A percentile compares a stretch with the other conserved stretches of the same genome.
phyloP scores from a whole-genome alignment of 2,329 filamentous ascomycete species.

The Xylariales sp. region DNA sequence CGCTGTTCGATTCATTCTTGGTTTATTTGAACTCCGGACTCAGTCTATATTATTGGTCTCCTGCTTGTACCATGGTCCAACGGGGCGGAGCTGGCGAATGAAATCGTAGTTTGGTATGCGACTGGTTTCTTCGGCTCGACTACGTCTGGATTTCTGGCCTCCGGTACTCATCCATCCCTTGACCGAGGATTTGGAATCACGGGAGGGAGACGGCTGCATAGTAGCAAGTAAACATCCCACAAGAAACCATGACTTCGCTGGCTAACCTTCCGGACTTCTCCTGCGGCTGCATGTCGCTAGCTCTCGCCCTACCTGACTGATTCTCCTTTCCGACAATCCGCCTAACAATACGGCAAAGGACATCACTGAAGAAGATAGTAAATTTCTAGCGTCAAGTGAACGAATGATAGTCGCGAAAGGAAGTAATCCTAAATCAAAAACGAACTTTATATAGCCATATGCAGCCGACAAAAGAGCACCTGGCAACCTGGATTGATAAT shows the following conservation, averaged over 20 bases:
- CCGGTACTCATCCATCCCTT: constrained; percentile 23
- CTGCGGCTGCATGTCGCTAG: constrained; percentile 22
- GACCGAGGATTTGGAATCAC: constrained; percentile 24
- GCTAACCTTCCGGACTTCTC: neutral
- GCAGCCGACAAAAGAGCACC: too few species aligned
- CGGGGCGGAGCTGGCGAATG: constrained; percentile 23
- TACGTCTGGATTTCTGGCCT: constrained; percentile 26
- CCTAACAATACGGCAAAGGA: constrained; percentile 23
- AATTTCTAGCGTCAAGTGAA: too few species aligned
- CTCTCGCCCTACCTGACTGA: constrained; percentile 22
- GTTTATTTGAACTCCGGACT: constrained; percentile 27
- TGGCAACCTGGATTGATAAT: too few species aligned
- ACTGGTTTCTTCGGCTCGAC: constrained; percentile 22
- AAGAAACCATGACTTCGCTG: neutral
- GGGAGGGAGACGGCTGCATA: constrained; percentile 30
- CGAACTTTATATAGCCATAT: too few species aligned
- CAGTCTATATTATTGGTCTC: constrained; percentile 25
- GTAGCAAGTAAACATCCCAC: constrained; percentile 13
- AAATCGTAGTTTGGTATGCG: constrained; percentile 23
- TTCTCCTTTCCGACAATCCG: constrained; percentile 24
- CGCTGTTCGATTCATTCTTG: constrained; percentile 28
- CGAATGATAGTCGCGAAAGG: too few species aligned
- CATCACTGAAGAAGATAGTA: constrained; percentile 19
- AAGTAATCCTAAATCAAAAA: too few species aligned
- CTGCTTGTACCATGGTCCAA: constrained; percentile 28